Percentiles rank a stretch among this genome's conserved stretches.
Conservation (phyloP, 441 rosid genomes). For the Aleurites moluccanus region DNA sequence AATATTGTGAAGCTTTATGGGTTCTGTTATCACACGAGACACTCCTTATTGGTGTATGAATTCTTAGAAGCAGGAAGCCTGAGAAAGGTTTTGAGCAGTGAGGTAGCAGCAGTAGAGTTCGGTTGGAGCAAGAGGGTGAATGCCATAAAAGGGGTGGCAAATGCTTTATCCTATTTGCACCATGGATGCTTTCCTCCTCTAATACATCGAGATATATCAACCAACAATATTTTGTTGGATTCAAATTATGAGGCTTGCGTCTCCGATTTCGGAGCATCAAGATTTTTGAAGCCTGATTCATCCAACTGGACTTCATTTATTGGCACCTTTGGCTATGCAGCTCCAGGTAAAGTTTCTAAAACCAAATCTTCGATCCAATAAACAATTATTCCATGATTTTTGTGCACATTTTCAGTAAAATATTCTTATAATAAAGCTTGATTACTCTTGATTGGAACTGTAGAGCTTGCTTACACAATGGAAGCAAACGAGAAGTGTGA, state of each 20-base stretch:
- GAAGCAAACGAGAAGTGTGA: neutral
- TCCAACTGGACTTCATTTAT: neutral
- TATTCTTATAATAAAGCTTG: neutral
- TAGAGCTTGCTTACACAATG: constrained; percentile 1
- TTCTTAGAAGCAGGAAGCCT: neutral
- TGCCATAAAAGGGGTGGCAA: neutral
- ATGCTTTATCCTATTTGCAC: constrained; percentile 3
- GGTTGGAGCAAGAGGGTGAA: neutral
- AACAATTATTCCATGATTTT: neutral
- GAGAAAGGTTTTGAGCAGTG: neutral
- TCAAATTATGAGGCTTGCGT: neutral
- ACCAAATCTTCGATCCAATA: neutral
- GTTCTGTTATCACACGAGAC: neutral
- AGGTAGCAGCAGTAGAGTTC: neutral
- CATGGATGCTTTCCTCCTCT: neutral
- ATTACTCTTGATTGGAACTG: neutral
- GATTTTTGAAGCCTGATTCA: neutral
- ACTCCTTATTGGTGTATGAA: neutral
- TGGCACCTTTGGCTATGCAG: neutral
- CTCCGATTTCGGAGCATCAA: neutral
- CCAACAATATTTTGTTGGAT: neutral
- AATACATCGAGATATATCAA: neutral
- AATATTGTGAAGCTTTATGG: neutral
- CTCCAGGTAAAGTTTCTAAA: neutral
- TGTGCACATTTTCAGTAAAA: neutral